Conservation (phyloP, 1,284 basidiomycete genomes). For the Neolentinus lepideus region DNA sequence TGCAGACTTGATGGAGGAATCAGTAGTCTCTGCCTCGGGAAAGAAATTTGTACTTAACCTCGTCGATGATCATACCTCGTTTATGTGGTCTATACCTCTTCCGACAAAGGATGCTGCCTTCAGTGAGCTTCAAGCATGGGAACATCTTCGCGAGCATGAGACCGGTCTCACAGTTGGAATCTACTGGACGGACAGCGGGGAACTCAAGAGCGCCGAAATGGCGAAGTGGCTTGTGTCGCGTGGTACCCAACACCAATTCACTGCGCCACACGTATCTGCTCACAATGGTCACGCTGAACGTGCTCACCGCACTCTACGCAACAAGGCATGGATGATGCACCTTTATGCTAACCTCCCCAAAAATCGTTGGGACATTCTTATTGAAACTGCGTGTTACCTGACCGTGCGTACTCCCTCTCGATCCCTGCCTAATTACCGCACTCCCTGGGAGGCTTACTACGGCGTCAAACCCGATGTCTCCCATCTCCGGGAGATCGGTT, state of each 20-base stretch:
- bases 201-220: not conserved
- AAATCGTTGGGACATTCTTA: slow-evolving; percentile 22
- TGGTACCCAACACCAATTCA: slow-evolving; percentile 7
- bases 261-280: slow-evolving; percentile 22
- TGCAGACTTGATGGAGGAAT: slow-evolving; percentile 5
- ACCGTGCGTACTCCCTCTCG: slow-evolving; percentile 4
- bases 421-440: not conserved
- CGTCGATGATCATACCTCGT: slow-evolving; percentile 5
- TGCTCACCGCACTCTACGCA: slow-evolving; percentile 18
- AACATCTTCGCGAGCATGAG: not conserved
- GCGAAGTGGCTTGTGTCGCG: not conserved
- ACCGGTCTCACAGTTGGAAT: not conserved
- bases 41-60: slow-evolving; percentile 7
- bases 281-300: slow-evolving; percentile 21
- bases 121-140: not conserved
- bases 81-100: slow-evolving; percentile 5
- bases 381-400: slow-evolving; percentile 9
- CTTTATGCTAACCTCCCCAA: slow-evolving; percentile 11
- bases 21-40: slow-evolving; percentile 3
- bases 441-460: slow-evolving; percentile 13
- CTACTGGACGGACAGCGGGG: not conserved
- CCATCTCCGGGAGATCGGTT: slow-evolving; percentile 16
- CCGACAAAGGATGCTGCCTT: not conserved
- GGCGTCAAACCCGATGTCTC: slow-evolving; percentile 9
- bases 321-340: slow-evolving; percentile 18